phyloP scores from a whole-genome alignment of 768 basidiomycete genomes.

The Cystofilobasidium bisporidii region DNA sequence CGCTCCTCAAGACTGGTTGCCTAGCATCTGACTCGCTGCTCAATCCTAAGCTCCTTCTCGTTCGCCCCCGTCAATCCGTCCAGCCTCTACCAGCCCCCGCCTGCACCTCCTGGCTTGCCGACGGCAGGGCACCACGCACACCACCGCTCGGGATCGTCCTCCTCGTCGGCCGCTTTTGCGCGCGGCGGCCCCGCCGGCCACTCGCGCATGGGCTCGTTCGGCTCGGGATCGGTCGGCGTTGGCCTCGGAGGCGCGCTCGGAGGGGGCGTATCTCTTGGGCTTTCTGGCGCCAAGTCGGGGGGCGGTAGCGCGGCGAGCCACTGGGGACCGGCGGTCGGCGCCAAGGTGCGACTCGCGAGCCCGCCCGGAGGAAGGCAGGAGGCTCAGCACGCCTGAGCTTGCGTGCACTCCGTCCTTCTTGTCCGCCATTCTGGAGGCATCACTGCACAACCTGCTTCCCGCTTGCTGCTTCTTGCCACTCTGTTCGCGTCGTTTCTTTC shows the following conservation, averaged over 20 bases:
- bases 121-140: not conserved
- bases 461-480: no score
- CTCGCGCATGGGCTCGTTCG: constrained; percentile 25
- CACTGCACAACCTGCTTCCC: no score
- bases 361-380: not conserved
- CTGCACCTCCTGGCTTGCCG: not conserved
- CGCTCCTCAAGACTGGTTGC: not conserved
- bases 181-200: constrained; percentile 6
- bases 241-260: not conserved
- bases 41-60: not conserved
- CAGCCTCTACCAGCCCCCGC: not conserved
- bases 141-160: not conserved
- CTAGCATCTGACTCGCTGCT: not conserved
- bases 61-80: not conserved
- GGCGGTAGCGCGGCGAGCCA: not conserved
- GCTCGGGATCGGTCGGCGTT: not conserved
- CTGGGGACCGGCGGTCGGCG: constrained; percentile 16
- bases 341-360: constrained; percentile 16
- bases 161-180: not conserved
- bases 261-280: not conserved
- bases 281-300: not conserved
- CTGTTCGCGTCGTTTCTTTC: no score
- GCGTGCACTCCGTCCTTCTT: not conserved
- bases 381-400: not conserved
- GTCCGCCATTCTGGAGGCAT: no score